phyloP scores from a whole-genome alignment of 345 rosid species.

The Ceriops decandra region DNA sequence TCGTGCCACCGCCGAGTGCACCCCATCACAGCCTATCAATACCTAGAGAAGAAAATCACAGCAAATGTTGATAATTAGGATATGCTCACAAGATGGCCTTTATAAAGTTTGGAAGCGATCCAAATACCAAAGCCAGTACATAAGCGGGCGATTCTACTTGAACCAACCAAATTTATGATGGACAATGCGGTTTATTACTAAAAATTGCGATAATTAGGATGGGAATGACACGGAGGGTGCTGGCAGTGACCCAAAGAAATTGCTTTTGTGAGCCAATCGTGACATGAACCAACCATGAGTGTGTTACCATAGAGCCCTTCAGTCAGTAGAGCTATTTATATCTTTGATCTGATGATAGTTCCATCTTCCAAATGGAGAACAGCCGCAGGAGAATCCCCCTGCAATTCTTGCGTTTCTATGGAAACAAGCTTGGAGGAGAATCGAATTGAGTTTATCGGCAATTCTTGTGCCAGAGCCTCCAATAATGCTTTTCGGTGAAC shows the following conservation, averaged over 20 bases:
- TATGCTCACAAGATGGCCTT: no score
- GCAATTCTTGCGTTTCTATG: slow-evolving; percentile 16
- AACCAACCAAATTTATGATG: no score
- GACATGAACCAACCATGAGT: no score
- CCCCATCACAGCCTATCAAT: slow-evolving; percentile 44
- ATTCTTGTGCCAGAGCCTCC: slow-evolving; percentile 33
- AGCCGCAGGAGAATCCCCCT: slow-evolving; percentile 6
- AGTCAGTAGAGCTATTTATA: not conserved
- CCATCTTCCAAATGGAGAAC: slow-evolving; percentile 31
- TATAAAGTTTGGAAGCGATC: no score
- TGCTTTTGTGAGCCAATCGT: not conserved
- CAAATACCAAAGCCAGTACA: no score
- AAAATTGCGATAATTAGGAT: not conserved
- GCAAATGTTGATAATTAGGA: no score
- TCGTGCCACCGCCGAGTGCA: slow-evolving; percentile 29
- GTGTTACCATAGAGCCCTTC: no score
- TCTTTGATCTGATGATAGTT: slow-evolving; percentile 33
- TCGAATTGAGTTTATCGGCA: slow-evolving; percentile 28
- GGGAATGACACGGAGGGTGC: not conserved
- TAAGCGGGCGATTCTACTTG: no score
- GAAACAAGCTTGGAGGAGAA: slow-evolving; percentile 29
- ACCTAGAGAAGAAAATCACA: slow-evolving; percentile 8
- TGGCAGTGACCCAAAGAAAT: not conserved
- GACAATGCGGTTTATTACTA: not conserved
- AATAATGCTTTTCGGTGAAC: slow-evolving; percentile 28